Conservation (phyloP, 129 eudicot genomes). For the Flaveria sonorensis region DNA sequence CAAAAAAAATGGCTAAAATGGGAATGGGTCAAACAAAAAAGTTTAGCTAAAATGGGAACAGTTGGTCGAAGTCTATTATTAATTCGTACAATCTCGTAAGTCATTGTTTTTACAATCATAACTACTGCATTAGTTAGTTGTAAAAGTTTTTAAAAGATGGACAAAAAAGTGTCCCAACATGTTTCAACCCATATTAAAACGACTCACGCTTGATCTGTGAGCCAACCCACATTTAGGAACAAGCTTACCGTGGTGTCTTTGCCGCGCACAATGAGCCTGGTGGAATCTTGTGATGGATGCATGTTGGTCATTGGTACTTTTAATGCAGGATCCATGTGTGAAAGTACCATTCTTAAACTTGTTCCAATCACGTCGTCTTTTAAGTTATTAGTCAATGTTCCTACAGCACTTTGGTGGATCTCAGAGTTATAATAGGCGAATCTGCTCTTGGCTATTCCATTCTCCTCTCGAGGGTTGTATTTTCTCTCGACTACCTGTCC, state of each 20-base stretch:
- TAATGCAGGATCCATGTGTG: constrained; percentile 34
- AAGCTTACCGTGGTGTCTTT: constrained; percentile 49
- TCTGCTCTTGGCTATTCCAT: constrained; percentile 47
- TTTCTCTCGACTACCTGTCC: constrained; percentile 44
- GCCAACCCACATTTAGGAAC: neutral
- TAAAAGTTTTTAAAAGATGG: neutral
- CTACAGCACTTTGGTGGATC: constrained; percentile 77
- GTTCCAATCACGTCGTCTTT: constrained; percentile 44
- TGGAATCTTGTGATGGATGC: constrained; percentile 40
- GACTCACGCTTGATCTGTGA: neutral
- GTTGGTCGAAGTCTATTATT: neutral
- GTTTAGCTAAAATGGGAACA: neutral
- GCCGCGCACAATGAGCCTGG: constrained; percentile 30
- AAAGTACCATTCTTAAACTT: constrained; percentile 41
- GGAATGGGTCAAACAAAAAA: neutral
- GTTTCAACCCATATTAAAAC: neutral
- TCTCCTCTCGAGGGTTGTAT: constrained; percentile 43
- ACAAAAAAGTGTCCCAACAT: neutral
- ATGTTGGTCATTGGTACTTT: constrained; percentile 46
- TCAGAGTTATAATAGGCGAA: constrained; percentile 49
- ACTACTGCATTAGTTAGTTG: neutral
- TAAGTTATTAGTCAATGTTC: constrained; percentile 35
- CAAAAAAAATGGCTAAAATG: neutral
- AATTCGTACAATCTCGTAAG: neutral
- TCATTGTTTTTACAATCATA: neutral